Base-by-base conservation (phyloP, 148 eudicot genomes). In the Agrostemma githago region DNA sequence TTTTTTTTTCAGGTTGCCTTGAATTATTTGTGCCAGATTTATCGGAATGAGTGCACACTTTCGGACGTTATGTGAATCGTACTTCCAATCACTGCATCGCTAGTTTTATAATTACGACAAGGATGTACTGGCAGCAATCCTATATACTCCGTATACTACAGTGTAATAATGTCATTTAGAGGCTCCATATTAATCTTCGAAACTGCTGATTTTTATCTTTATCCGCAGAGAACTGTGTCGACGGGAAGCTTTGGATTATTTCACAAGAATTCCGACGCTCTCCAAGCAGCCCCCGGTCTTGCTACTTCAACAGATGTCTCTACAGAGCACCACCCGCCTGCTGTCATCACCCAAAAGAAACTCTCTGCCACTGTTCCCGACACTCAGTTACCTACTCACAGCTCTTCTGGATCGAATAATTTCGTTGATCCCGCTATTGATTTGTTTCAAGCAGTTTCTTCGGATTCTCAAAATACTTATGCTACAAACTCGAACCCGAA, bases 191-290 rank as follows among this genome's bases (percentile, higher is more conserved):
- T 8, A 51, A 57, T 16, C 58, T 43, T 5, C 6, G n/a, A 40
- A 11, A 40, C 41, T 63, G 58, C 51, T 71, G 62, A 59, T 53
- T 43, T 34, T 34, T 59, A 43, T 71, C 43, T 53, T 63, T 77
- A 71, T 56, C 59, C 81, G 58, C 89, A 92, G 98, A 86, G 98
- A 81, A 84, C 88, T 78, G 79, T 79, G 19, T 86, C 90, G 54
- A 74, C 84, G n/a, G 88, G 88, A 73, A 88, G 84, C 74, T 76
- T 84, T 74, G 97, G 89, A 77, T 87, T 89, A 54, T 80, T 81
- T 76, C 87, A 85, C 61, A 84, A 86, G 82, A 79, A 72, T 46
- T 81, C 90, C 11, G 60, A 67, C 67, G 83, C 93, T 76, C 78
- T 81, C 79, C 89, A 82, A 74, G 77, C 88, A 26, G 83, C 59